Evolutionary conservation across 345 rosid genomes (phyloP), one percentile per base, ranked within the genome.

Genomic region (Iberis pinnata): DNA sequence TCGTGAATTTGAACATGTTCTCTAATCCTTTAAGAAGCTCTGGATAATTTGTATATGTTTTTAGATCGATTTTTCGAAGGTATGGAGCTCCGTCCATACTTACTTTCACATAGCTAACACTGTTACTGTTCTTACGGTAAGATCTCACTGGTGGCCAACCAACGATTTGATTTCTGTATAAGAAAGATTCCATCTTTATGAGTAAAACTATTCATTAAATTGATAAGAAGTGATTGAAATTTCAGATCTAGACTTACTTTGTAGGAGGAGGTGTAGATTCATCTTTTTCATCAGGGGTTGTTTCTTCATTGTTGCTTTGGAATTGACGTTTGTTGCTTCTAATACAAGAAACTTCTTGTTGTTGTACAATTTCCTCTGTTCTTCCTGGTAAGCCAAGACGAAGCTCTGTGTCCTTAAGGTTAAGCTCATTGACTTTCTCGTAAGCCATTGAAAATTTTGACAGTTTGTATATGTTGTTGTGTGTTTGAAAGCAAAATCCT

Each of bases 351-450:
- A 56, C 61, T 20, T 57, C 43, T 51, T 56, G 67, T 37, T 71
- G 63, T 12, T 80, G 26, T 13, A 9, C 75, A 10, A 14, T 53
- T 46, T 74, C 60, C 32, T 55, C 75, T 2, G 80, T 74, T 3
- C 80, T 75, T 44, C 98, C 98, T 0, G 98, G 98, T 66, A 85
- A 71, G 22, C 96, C 96, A 48, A 92, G 72, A 53, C 95, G 75
- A 2, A 90, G 86, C 78, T 89, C 95, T 5, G 97, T 89, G 5
- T 81, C 97, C 75, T 76, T 79, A 32, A 87, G 74, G 72, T 84
- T 82, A 38, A 82, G 77, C 65, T 72, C 89, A 60, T 70, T 75
- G 25, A 68, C 62, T 68, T 68, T 60, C 71, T 79, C 73, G 57
- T 61, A 74, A 1, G 60, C 69, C 62, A 70, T 70, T 47, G 12